These are phyloP conservation scores for Pulveroboletus sp. DNA, from an alignment of 768 basidiomycete genomes.

Conservation along the genomic window DNA sequence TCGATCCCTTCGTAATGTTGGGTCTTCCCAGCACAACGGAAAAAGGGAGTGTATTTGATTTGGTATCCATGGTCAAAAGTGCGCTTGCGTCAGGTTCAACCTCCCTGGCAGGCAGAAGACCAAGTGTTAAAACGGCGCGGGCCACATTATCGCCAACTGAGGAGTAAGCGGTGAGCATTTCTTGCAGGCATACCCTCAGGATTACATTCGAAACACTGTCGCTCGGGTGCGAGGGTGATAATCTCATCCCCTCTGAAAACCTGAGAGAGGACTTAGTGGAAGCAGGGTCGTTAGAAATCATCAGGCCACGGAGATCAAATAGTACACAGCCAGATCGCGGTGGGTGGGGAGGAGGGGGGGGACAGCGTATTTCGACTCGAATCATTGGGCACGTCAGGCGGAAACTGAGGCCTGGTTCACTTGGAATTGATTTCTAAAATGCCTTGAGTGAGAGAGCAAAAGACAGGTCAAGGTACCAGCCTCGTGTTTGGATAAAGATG, in stretches of 20 bases:
- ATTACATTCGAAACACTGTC: conserved; percentile 19
- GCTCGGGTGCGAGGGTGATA: background rate
- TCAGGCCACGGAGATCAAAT: conserved; percentile 56
- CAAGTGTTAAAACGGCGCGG: conserved; percentile 46
- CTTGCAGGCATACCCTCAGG: conserved; percentile 38
- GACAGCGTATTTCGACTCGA: conserved; percentile 64
- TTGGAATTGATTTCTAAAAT: conserved; percentile 8
- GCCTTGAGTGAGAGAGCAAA: conserved; percentile 3
- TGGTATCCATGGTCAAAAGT: conserved; percentile 24
- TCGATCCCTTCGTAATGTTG: background rate
- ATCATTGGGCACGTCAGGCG: conserved; percentile 49
- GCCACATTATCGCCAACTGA: conserved; percentile 37
- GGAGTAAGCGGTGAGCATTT: conserved; percentile 49
- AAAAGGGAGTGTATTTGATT: conserved; percentile 15
- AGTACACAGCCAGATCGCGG: conserved; percentile 67
- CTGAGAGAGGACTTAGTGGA: conserved; percentile 22
- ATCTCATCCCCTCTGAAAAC: conserved; percentile 24
- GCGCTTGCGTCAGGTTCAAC: conserved; percentile 12
- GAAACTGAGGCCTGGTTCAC: conserved; percentile 18
- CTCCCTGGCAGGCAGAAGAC: conserved; percentile 33
- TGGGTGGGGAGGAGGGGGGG: conserved; percentile 43
- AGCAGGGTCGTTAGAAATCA: conserved; percentile 31
- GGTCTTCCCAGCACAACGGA: conserved; percentile 19
- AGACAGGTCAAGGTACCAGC: conserved; percentile 5
- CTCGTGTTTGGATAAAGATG: conserved; percentile 10